Conservation (phyloP, 306 rosid genomes). For the Prunus salicina region DNA sequence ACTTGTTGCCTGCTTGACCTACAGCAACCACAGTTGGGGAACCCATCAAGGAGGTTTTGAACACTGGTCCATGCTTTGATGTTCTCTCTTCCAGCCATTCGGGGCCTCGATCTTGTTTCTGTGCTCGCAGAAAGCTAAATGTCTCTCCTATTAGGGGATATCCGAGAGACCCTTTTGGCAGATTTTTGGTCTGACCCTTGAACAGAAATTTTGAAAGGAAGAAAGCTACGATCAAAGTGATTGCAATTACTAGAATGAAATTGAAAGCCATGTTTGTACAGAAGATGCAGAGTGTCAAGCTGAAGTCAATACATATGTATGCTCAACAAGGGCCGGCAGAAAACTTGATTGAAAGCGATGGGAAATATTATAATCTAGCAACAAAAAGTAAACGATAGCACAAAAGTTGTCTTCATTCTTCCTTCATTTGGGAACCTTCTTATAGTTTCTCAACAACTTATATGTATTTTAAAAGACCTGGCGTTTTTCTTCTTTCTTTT, state of each 20-base stretch:
- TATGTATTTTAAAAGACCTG: not conserved
- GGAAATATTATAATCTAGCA: not conserved
- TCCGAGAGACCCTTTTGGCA: slow-evolving; percentile 56
- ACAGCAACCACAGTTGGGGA: slow-evolving; percentile 38
- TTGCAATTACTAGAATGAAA: slow-evolving; percentile 12
- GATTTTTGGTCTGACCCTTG: slow-evolving; percentile 31
- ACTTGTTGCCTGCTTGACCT: slow-evolving; percentile 49
- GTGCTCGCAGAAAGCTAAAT: slow-evolving; percentile 36
- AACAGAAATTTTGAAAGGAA: slow-evolving; percentile 31
- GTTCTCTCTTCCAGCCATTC: slow-evolving; percentile 47
- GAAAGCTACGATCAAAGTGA: slow-evolving; percentile 35
- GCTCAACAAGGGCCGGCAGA: not conserved
- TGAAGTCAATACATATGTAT: not conserved
- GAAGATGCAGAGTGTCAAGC: not conserved
- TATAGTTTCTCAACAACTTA: not conserved
- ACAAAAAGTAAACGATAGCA: not conserved
- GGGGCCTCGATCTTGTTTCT: slow-evolving; percentile 34
- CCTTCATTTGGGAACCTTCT: not conserved
- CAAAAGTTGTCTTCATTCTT: not conserved
- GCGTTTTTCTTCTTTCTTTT: too few species aligned
- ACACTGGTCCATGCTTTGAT: slow-evolving; percentile 38
- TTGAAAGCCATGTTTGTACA: slow-evolving; percentile 13
- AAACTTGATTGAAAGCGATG: not conserved
- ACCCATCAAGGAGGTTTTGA: slow-evolving; percentile 55
- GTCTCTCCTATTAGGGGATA: slow-evolving; percentile 56